A percentile compares a stretch with the other conserved stretches of the same genome.
phyloP scores from a whole-genome alignment of 345 rosid species.

The Eucalyptus fibrosa region DNA sequence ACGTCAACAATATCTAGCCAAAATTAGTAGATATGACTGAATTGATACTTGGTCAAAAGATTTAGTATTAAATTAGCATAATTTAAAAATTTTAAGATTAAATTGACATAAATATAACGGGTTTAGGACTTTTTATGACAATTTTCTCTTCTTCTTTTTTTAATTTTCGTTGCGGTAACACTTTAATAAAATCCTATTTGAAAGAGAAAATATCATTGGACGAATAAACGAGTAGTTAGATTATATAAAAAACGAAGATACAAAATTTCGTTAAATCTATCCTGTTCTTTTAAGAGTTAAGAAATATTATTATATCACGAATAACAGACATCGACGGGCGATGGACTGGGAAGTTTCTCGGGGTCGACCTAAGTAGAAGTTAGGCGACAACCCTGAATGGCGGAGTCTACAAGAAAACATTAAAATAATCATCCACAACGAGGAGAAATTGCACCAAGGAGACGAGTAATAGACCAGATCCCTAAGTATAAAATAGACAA shows the following conservation, averaged over 20 bases:
- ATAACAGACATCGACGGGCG: not conserved
- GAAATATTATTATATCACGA: not conserved
- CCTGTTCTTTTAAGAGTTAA: not conserved
- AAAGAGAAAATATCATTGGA: not conserved
- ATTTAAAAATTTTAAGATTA: no score
- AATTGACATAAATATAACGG: not conserved
- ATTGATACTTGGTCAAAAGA: not conserved
- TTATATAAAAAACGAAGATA: not conserved
- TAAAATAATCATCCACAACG: not conserved
- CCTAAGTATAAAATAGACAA: not conserved
- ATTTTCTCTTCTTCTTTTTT: no score
- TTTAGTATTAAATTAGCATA: no score
- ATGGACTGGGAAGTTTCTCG: not conserved
- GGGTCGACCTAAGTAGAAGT: not conserved
- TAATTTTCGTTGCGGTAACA: fast-evolving
- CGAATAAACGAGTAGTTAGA: not conserved
- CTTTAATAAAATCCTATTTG: not conserved
- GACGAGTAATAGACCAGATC: not conserved
- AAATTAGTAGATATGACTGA: not conserved
- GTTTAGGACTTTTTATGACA: not conserved
- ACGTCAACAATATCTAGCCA: fast-evolving
- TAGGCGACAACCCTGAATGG: not conserved
- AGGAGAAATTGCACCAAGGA: not conserved
- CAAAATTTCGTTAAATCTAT: not conserved
- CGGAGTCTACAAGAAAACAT: not conserved